Evolutionary conservation across 768 basidiomycete species (phyloP).

Genomic region (Boletus sp.): DNA sequence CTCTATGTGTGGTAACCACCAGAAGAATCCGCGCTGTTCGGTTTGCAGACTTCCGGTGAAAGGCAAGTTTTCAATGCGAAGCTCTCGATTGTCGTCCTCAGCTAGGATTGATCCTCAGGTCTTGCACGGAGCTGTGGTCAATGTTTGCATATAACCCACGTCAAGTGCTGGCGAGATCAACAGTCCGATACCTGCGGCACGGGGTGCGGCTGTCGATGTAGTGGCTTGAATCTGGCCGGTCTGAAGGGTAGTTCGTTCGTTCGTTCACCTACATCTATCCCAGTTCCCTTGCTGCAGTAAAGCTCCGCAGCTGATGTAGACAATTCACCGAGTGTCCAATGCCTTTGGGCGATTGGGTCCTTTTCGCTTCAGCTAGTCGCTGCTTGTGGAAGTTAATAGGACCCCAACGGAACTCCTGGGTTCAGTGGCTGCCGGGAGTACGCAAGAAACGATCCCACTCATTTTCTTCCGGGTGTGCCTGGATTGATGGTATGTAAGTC

Average conservation of each 20-base stretch:
- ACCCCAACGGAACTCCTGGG: neutral
- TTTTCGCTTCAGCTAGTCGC: neutral
- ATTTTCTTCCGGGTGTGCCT: neutral
- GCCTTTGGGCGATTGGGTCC: neutral
- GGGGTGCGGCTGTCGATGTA: conserved; percentile 66
- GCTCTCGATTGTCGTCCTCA: neutral
- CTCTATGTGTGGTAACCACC: conserved; percentile 40
- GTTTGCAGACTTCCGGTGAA: conserved; percentile 75
- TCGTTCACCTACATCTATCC: conserved; percentile 10
- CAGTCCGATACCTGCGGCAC: conserved; percentile 54
- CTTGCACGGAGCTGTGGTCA: conserved; percentile 57
- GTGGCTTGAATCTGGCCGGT: conserved; percentile 14
- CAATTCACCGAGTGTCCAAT: neutral
- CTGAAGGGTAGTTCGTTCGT: conserved; percentile 1
- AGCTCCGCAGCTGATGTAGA: neutral
- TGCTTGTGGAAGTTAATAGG: neutral
- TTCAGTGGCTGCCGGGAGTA: no score
- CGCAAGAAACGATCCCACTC: no score
- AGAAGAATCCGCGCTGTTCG: conserved; percentile 53
- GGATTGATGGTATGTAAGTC: neutral
- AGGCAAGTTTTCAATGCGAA: conserved; percentile 39
- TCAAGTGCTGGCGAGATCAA: conserved; percentile 54
- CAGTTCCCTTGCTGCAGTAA: conserved; percentile 1
- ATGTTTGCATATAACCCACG: conserved; percentile 63
- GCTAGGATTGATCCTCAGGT: conserved; percentile 35